A percentile compares a stretch with the other conserved stretches of the same genome.
These are phyloP conservation scores for Candida freyschussii DNA, from an alignment of 1,139 yeast genomes.

Conservation along the genomic window DNA sequence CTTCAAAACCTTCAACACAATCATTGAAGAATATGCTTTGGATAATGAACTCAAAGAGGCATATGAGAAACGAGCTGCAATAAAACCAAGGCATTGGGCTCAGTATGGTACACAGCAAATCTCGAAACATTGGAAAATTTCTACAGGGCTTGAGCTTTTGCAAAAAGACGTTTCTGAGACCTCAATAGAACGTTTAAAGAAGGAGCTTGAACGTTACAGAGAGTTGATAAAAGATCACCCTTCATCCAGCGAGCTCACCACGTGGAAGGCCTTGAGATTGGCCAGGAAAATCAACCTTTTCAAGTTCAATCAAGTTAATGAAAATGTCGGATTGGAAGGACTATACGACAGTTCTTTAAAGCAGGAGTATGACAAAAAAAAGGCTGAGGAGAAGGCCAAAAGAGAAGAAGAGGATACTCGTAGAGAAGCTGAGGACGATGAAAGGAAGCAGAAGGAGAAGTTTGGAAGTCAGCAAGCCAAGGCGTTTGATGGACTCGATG, in stretches of 20 bases:
- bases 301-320: constrained; percentile 20
- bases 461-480: constrained; percentile 6
- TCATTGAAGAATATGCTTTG: constrained; percentile 4
- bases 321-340: constrained; percentile 21
- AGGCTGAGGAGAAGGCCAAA: constrained; percentile 3
- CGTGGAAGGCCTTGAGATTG: constrained; percentile 24
- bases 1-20: constrained; percentile 6
- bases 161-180: constrained; percentile 5
- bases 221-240: constrained; percentile 1
- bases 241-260: constrained; percentile 11
- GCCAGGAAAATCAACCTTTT: constrained; percentile 15
- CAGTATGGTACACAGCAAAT: constrained; percentile 20
- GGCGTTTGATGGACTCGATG: background rate
- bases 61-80: constrained; percentile 5
- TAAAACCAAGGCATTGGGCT: constrained; percentile 21
- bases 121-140: constrained; percentile 20
- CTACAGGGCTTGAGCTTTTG: constrained; percentile 17
- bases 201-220: constrained; percentile 7
- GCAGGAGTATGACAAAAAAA: constrained; percentile 9
- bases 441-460: constrained; percentile 8
- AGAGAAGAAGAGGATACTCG: constrained; percentile 3
- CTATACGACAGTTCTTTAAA: constrained; percentile 18
- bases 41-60: constrained; percentile 6
- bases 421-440: constrained; percentile 4
- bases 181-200: constrained; percentile 2